Base-by-base conservation (phyloP, 2,329 filamentous ascomycete species). In the Colletotrichum filicis region DNA sequence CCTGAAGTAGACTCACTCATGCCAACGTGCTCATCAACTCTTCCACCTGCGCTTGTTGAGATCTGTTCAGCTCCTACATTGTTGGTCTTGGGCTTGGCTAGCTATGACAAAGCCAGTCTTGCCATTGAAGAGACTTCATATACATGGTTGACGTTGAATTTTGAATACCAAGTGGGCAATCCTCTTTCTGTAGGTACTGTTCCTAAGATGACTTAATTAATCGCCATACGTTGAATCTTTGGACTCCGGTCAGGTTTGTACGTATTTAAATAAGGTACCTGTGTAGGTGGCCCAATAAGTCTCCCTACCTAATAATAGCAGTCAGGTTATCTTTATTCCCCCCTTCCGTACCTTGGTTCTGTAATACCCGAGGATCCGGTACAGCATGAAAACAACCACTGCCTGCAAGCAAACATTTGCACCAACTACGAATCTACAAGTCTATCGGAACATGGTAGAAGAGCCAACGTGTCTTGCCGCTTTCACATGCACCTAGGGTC, bases 401-500 rank as follows among this genome's bases (percentile, higher is more conserved):
- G 14, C 14, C 37, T 42, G 16, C 37, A 42, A 42, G 37, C 14
- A 7, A 19, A 42, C 14, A 12, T 42, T 8, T 19, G 37, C 37
- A 42, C 35, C 11, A 35, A 35, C 32, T 19, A 42, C 37, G 37
- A 42, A 42, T 5, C 16, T 42, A 1, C 5, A 42, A 42, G 14
- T 42, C 37, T 19, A 42, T 42, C 37, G 37, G 37, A 19, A 42
- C 37, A 19, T 8, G 9, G 16, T 5, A 7, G 6, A 19, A 42
- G 37, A 42, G 37, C 37, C 37, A 42, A 42, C 6, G 5, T 42
- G 16, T 42, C 37, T 19, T 19, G 37, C 26, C 12, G 37, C 53
- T 24, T 37, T 7, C 24, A n/a, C 4, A 60, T 58, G 52, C 68
- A 63, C 14, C 65, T 22, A 72, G 69, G 69, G 69, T 69, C 69